Conservation (phyloP, 192 early-diverging fungal genomes). For the Rhizophagus prolifer region DNA sequence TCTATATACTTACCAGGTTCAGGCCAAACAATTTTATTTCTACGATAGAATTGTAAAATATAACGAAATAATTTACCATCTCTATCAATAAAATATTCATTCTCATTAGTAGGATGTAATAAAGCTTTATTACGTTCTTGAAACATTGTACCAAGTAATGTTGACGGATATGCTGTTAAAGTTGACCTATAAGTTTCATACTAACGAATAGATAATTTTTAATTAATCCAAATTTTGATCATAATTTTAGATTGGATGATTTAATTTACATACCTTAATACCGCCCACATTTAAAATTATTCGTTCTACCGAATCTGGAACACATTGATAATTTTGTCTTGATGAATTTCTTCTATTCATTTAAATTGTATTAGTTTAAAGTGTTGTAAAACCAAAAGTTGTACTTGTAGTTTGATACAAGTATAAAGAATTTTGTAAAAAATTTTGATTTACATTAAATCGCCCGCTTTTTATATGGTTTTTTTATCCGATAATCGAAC, state of each 20-base stretch:
- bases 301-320: background rate
- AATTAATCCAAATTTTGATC: background rate
- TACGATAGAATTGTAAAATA: slow-evolving; percentile 18
- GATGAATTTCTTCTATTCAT: too few relatives aligned
- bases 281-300: slow-evolving; percentile 19
- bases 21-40: slow-evolving; percentile 3
- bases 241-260: background rate
- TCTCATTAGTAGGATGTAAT: background rate
- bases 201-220: background rate
- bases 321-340: too few relatives aligned
- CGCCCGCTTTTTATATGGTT: too few relatives aligned
- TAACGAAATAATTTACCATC: slow-evolving; percentile 15
- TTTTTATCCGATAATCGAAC: too few relatives aligned
- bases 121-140: slow-evolving; percentile 9
- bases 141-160: slow-evolving; percentile 16
- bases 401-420: too few relatives aligned
- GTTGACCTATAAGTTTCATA: slow-evolving; percentile 17
- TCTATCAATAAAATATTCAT: slow-evolving; percentile 23
- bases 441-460: too few relatives aligned
- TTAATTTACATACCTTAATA: background rate
- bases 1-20: background rate
- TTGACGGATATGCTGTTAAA: slow-evolving; percentile 12
- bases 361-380: too few relatives aligned
- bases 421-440: too few relatives aligned
- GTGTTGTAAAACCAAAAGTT: too few relatives aligned